Conservation (phyloP, 768 basidiomycete genomes). For the Russula abietina region DNA sequence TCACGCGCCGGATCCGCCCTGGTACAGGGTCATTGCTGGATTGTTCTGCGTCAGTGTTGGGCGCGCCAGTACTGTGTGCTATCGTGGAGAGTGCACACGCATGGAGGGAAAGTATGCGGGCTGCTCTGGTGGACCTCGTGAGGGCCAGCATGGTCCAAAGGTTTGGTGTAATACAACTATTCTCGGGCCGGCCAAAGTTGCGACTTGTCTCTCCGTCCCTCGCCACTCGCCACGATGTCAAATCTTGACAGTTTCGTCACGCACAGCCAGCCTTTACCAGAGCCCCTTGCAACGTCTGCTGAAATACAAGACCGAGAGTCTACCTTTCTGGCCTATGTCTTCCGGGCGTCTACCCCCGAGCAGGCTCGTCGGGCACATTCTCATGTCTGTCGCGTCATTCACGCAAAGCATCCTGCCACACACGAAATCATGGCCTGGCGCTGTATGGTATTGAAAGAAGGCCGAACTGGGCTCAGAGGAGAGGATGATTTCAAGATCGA, state of each 20-base stretch:
- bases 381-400: constrained; percentile 52
- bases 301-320: constrained; percentile 74
- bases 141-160: constrained; percentile 12
- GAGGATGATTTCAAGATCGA: constrained; percentile 71
- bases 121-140: constrained; percentile 4
- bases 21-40: background rate
- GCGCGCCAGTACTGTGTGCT: background rate
- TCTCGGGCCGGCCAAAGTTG: background rate
- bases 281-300: constrained; percentile 52
- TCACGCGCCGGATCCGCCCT: background rate
- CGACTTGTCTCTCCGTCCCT: too few relatives aligned
- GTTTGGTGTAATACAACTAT: too few relatives aligned
- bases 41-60: background rate
- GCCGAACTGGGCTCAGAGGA: constrained; percentile 57
- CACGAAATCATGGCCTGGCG: constrained; percentile 79
- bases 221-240: constrained; percentile 28
- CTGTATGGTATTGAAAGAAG: constrained; percentile 63
- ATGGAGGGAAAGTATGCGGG: background rate
- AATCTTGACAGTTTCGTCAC: constrained; percentile 52
- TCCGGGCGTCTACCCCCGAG: constrained; percentile 44
- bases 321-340: constrained; percentile 61
- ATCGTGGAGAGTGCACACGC: constrained; percentile 2
- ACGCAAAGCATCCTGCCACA: constrained; percentile 51
- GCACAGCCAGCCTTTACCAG: constrained; percentile 40
- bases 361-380: constrained; percentile 47